Base-by-base conservation (phyloP, 768 basidiomycete genomes). In the Galerina sulciceps region DNA sequence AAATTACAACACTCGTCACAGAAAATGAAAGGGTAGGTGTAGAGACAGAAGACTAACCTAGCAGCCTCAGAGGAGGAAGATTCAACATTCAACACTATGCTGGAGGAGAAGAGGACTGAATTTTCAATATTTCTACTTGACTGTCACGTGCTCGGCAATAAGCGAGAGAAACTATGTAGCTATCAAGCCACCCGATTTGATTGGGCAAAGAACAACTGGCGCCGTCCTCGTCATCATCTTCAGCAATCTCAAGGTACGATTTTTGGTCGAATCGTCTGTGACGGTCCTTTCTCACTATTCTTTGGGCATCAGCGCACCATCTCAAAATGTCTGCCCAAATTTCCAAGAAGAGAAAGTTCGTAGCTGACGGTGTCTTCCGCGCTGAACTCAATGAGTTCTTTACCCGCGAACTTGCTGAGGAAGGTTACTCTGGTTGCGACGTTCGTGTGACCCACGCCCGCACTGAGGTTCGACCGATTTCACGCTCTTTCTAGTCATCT, bases 321-420 rank as follows among this genome's bases (percentile, higher is more conserved):
- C 42, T 43, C 58, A 86, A 81, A 69, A 94, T 94, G 93, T 82
- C 91, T 72, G 73, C 84, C 67, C 89, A 90, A 72, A 94, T 97
- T 84, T 94, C 92, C 85, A 97, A 98, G 82, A 96, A 96, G 84
- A 89, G 94, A 84, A 98, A 95, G 87, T 96, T 96, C 71, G 92
- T 96, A 71, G 94, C 95, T 56, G 96, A 97, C 74, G 96, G 96
- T 88, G 96, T 98, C 57, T 96, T 96, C 86, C 94, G 94, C 75
- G 97, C 97, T 67, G 97, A 99, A 81, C 87, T 99, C 76, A 94
- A 94, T 74, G 97, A 99, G 79, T 99, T 99, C 86, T 97, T 99
- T 78, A 93, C 88, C 59, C 89, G 95, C 67, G 96, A 99, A 79
- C 92, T 99, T 69, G 93, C 97, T 54, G 96, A 96, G 79, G 97